These are phyloP conservation scores for Fusarium austroafricanum DNA, from an alignment of 2,329 filamentous ascomycete species.

Conservation along the genomic window DNA sequence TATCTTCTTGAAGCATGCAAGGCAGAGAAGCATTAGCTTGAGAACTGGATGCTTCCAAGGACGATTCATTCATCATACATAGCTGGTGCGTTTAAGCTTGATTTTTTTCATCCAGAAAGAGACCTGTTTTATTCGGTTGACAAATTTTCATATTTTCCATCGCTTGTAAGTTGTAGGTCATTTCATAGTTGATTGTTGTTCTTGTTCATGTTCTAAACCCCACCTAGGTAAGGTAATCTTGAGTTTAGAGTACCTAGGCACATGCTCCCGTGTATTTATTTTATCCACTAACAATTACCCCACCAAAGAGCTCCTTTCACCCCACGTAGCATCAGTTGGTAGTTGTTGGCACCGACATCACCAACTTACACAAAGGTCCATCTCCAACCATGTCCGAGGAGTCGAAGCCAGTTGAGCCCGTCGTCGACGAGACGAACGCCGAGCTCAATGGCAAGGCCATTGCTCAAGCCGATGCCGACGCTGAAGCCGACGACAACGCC, in stretches of 20 bases:
- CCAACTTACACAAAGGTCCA: slow-evolving; percentile 16
- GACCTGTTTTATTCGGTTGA: not conserved
- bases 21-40: not conserved
- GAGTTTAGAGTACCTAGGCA: slow-evolving; percentile 5
- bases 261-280: slow-evolving; percentile 16
- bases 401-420: slow-evolving; percentile 70
- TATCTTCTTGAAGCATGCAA: not conserved
- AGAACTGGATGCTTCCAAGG: not conserved
- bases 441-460: slow-evolving; percentile 62
- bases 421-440: slow-evolving; percentile 61
- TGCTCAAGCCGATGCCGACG: slow-evolving; percentile 52
- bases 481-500: slow-evolving; percentile 61
- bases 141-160: not conserved
- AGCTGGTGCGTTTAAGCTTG: not conserved
- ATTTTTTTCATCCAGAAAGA: not conserved
- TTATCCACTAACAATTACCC: slow-evolving; percentile 36
- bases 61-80: not conserved
- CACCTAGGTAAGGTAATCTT: not conserved
- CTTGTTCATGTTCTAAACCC: not conserved
- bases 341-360: slow-evolving; percentile 33
- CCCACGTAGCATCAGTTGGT: slow-evolving; percentile 21
- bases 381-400: slow-evolving; percentile 62
- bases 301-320: slow-evolving; percentile 43
- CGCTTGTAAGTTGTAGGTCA: not conserved
- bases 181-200: not conserved